phyloP scores from a whole-genome alignment of 345 rosid species.

The Isatis tinctoria region DNA sequence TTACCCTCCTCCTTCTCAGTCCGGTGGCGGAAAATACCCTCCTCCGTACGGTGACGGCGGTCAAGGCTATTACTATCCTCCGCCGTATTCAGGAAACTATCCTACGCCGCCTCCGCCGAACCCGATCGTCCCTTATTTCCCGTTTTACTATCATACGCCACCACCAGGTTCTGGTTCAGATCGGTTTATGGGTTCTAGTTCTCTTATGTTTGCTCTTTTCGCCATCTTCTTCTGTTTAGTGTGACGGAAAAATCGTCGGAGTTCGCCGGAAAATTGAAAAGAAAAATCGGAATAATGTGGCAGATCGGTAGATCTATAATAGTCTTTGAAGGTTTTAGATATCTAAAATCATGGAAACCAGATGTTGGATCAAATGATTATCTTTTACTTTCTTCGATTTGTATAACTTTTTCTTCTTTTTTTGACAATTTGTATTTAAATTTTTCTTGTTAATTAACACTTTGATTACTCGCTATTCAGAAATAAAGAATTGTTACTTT shows the following conservation, averaged over 20 bases:
- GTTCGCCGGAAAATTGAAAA: not conserved
- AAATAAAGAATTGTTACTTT: conserved; percentile 18
- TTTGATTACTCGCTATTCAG: conserved; percentile 4
- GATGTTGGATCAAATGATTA: conserved; percentile 20
- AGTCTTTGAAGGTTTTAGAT: not conserved
- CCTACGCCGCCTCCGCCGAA: conserved; percentile 85
- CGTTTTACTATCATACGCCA: conserved; percentile 72
- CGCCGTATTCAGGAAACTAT: conserved; percentile 48
- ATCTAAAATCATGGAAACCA: conserved; percentile 14
- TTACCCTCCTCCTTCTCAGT: conserved; percentile 60
- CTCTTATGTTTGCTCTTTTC: not conserved
- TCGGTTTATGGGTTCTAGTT: not conserved
- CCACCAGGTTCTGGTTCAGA: conserved; percentile 43
- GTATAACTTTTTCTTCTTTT: not conserved
- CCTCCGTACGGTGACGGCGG: conserved; percentile 44
- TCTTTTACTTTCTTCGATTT: conserved; percentile 18
- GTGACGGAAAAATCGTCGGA: not conserved
- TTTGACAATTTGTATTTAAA: conserved; percentile 21
- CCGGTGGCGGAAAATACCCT: conserved; percentile 38
- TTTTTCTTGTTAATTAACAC: conserved; percentile 24
- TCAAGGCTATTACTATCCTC: conserved; percentile 56
- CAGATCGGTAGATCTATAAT: conserved; percentile 20
- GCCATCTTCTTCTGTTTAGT: conserved; percentile 14
- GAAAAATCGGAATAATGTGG: not conserved
- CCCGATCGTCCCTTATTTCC: conserved; percentile 96